Base-by-base conservation (phyloP, 2,329 filamentous ascomycete species). In the Aspergillus fischeri region DNA sequence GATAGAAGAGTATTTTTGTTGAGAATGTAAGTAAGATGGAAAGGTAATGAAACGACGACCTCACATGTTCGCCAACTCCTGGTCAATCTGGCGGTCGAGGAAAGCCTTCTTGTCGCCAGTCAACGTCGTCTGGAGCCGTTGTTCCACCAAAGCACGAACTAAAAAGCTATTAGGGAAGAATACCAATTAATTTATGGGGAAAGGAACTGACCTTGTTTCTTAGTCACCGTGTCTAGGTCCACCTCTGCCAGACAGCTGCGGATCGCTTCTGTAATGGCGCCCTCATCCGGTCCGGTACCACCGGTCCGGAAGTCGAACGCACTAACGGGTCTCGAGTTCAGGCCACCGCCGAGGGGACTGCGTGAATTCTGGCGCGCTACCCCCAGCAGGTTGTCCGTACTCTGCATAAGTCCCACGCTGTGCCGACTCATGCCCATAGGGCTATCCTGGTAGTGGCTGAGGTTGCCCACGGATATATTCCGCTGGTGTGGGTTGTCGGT, bases 171-270 rank as follows among this genome's bases (percentile, higher is more conserved):
- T 51, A 38, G 41, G 27, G 11, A 48, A 24, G 14, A 53, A 41
- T 38, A n/a, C 3, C 9, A 38, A 24, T 42, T 9, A 28, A 27
- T 42, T 7, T 20, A 10, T 24, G 17, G 35, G 11, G 32, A 42
- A n/a, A 1, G 20, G 8, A 42, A 71, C 73, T 79, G 79, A 72
- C 86, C 78, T 78, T 97, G 93, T 80, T 99, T 99, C 86, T 97
- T 99, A 6, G 94, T 99, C 50, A 97, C 91, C n/a, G 84, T 93
- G 73, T 99, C 94, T 45, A 99, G 81, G 73, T 99, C 93, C 0
- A 97, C 92, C 68, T 97, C 93, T 17, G 82, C 78, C 60, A 99
- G 80, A 66, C 94, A 94, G 52, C 83, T 80, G 68, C 91, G 89
- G 60, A 97, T 93, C 1, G 90, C 89, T 60, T 95, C 90, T 20